These are phyloP conservation scores for Biscogniauxia marginata DNA, from an alignment of 2,329 filamentous ascomycete species.

Conservation along the genomic window DNA sequence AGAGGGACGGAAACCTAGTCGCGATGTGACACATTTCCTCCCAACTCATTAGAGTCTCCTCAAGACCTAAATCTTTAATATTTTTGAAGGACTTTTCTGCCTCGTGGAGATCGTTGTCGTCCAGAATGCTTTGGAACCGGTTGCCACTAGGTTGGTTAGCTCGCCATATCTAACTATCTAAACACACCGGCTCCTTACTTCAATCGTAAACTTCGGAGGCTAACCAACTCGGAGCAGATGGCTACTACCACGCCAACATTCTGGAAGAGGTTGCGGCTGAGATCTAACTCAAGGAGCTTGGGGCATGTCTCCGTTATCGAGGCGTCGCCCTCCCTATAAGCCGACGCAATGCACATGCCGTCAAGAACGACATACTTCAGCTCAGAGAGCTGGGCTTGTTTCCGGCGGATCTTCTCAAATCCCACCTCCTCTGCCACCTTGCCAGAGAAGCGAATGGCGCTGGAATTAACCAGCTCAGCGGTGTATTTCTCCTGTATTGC, in stretches of 20 bases:
- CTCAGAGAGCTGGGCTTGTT: slow-evolving; percentile 75
- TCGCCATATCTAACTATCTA: background rate
- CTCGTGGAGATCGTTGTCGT: slow-evolving; percentile 37
- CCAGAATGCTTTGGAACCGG: slow-evolving; percentile 55
- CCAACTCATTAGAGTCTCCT: slow-evolving; percentile 67
- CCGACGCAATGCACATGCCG: slow-evolving; percentile 59
- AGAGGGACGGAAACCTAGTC: slow-evolving; percentile 52
- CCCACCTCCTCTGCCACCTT: slow-evolving; percentile 93
- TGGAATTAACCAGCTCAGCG: slow-evolving; percentile 46
- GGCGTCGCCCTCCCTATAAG: slow-evolving; percentile 33
- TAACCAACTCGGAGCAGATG: slow-evolving; percentile 70
- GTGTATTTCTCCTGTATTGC: slow-evolving; percentile 85
- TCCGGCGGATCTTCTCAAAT: slow-evolving; percentile 84
- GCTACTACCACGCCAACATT: slow-evolving; percentile 62
- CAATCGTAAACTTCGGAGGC: slow-evolving; percentile 64
- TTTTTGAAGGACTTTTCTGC: slow-evolving; percentile 44
- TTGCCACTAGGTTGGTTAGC: slow-evolving; percentile 60
- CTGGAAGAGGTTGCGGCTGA: slow-evolving; percentile 81
- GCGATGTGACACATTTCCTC: slow-evolving; percentile 57
- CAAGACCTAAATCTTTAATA: slow-evolving; percentile 62
- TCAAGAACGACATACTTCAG: slow-evolving; percentile 82
- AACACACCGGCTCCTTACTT: slow-evolving; percentile 55
- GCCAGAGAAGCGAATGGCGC: slow-evolving; percentile 65
- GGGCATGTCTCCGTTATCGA: slow-evolving; percentile 55
- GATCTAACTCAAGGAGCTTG: slow-evolving; percentile 73